Percentiles rank a stretch among this genome's conserved stretches.
Evolutionary conservation across 2,329 filamentous ascomycete species (phyloP).

Genomic region (Xylaria hypoxylon): DNA sequence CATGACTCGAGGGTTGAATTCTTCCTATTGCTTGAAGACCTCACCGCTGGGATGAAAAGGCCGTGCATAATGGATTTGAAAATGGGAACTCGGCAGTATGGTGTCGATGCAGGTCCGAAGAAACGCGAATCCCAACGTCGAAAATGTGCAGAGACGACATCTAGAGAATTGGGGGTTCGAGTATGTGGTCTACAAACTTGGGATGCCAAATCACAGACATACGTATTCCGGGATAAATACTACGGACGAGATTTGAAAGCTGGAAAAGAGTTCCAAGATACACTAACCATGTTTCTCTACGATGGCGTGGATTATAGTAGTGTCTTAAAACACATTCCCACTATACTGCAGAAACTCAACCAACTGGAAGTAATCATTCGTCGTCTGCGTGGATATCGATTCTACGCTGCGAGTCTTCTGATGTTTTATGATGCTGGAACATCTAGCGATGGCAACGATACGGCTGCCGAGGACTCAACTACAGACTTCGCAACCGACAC

Average conservation of each 20-base stretch:
- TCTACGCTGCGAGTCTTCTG: slow-evolving; percentile 93
- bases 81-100: slow-evolving; percentile 98
- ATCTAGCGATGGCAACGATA: slow-evolving; percentile 64
- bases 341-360: slow-evolving; percentile 84
- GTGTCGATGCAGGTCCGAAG: slow-evolving; percentile 89
- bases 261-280: slow-evolving; percentile 88
- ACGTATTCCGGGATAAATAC: slow-evolving; percentile 98
- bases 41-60: slow-evolving; percentile 95
- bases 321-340: slow-evolving; percentile 86
- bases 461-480: slow-evolving; percentile 66
- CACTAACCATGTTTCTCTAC: slow-evolving; percentile 89
- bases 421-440: slow-evolving; percentile 95
- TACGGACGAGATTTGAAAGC: slow-evolving; percentile 90
- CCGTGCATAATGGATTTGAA: slow-evolving; percentile 98
- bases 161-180: slow-evolving; percentile 88
- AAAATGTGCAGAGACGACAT: slow-evolving; percentile 94
- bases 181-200: slow-evolving; percentile 97
- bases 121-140: slow-evolving; percentile 93
- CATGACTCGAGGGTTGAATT: slow-evolving; percentile 81
- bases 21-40: slow-evolving; percentile 91
- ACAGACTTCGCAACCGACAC: slow-evolving; percentile 70
- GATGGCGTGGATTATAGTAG: slow-evolving; percentile 86
- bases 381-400: slow-evolving; percentile 84
- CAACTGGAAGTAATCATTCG: slow-evolving; percentile 86
- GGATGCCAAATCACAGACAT: slow-evolving; percentile 84